Percentiles rank a stretch among this genome's conserved stretches.
These are phyloP conservation scores for Cyberlindnera petersonii DNA, from an alignment of 805 yeast genomes.

Conservation along the genomic window DNA sequence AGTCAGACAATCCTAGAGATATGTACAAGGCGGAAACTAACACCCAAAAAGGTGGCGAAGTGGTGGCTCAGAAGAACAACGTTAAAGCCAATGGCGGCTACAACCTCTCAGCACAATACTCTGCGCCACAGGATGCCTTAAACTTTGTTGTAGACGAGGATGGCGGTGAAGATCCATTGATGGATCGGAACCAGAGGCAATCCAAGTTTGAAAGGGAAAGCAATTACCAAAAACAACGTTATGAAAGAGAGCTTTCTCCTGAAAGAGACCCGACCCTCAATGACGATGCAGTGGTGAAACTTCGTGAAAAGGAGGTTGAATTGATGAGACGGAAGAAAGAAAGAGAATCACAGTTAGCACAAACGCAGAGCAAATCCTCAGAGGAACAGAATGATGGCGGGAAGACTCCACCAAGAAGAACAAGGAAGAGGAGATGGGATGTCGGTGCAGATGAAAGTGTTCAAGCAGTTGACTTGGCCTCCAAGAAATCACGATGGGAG, in stretches of 20 bases:
- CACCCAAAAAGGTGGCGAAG: constrained; percentile 3
- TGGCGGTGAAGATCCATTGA: constrained; percentile 30
- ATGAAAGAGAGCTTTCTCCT: constrained; percentile 29
- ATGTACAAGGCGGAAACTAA: constrained; percentile 3
- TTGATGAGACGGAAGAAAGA: constrained; percentile 22
- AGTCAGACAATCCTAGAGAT: neutral
- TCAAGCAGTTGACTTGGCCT: neutral
- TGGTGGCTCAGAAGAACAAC: constrained; percentile 14
- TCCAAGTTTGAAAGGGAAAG: constrained; percentile 37
- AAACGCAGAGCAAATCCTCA: neutral
- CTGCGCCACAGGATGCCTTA: constrained; percentile 36
- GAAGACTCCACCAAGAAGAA: constrained; percentile 28
- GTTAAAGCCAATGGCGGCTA: constrained; percentile 8
- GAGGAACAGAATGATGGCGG: constrained; percentile 17
- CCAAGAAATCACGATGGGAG: constrained; percentile 19
- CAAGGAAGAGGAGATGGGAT: constrained; percentile 26
- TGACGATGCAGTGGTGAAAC: constrained; percentile 41
- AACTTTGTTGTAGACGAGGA: constrained; percentile 2
- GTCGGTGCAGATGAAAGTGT: constrained; percentile 12
- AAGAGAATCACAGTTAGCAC: neutral
- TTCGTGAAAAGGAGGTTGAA: constrained; percentile 39
- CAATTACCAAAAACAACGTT: constrained; percentile 44
- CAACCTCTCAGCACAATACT: constrained; percentile 36
- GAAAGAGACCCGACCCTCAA: constrained; percentile 31
- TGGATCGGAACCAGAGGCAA: constrained; percentile 25